Evolutionary conservation across 805 yeast genomes (phyloP), one percentile per base, ranked within the genome.

Genomic region (Ogataea nakhonphanomensis): DNA sequence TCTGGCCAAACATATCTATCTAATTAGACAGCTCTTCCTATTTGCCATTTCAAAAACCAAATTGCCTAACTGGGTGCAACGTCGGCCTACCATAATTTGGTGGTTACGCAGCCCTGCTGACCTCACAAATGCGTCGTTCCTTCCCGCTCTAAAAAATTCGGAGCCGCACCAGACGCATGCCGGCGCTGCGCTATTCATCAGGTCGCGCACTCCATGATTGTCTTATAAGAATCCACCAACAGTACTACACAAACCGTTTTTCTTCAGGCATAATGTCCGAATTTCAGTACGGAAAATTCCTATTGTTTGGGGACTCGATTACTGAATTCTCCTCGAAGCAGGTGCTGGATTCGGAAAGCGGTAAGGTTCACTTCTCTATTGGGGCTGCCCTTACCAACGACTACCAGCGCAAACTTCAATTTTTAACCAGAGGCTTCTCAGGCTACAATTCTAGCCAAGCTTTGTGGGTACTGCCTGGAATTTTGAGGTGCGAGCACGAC

Each of bases 401-500:
- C n/a, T 84, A 85, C 56, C 61, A 69, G 2, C 70, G 95, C 31
- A 75, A 70, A 54, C 50, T 86, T 33, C 91, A 86, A 48, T 66
- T 90, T 2, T 54, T 88, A 1, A 79, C 76, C 29, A 67, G 95
- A 43, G 97, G 97, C 0, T 86, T 66, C 53, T 57, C 78, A 1
- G 96, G 97, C 0, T 89, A 85, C 64, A 85, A 73, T 50, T 64
- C 89, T 0, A 73, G 77, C 25, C 80, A 80, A 63, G 88, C 76
- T 0, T 53, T 67, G 8, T 61, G 67, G 33, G 50, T 85, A 4
- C 51, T 75, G 4, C 75, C 76, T n/a, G 61, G 67, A 30, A 63
- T 82, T 9, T 59, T 87, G 25, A 65, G 70, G 15, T 53, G 60
- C 4, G 85, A 79, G 45, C 61, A 74, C 33, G 66, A 64, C 39